phyloP scores from a whole-genome alignment of 169 alveolate genomes.

The Theileria sp. region DNA sequence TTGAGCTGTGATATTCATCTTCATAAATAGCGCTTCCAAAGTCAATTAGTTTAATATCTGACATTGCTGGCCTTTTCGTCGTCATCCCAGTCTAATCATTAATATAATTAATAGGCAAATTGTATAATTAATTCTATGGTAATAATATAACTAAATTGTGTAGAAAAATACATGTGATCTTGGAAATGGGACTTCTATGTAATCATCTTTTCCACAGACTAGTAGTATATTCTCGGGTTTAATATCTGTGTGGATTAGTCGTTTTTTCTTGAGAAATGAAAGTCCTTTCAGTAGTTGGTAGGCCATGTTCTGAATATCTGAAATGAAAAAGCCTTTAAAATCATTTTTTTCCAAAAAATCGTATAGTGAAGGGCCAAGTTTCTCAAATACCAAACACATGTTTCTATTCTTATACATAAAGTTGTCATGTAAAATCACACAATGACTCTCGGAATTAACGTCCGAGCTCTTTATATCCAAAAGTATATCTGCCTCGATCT shows the following conservation, averaged over 20 bases:
- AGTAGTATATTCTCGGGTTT: constrained; percentile 96
- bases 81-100: constrained; percentile 58
- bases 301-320: constrained; percentile 89
- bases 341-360: constrained; percentile 90
- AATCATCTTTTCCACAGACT: constrained; percentile 66
- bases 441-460: constrained; percentile 81
- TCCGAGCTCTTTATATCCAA: constrained; percentile 84
- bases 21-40: constrained; percentile 98
- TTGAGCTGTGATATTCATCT: constrained; percentile 92
- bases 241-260: constrained; percentile 97
- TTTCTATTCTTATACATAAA: constrained; percentile 84
- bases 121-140: background rate
- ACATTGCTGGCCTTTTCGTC: constrained; percentile 79
- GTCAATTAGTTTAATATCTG: constrained; percentile 93
- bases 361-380: constrained; percentile 92
- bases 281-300: constrained; percentile 89
- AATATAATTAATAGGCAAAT: constrained; percentile 1
- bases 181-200: constrained; percentile 70
- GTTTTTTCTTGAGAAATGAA: constrained; percentile 86
- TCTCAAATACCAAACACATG: constrained; percentile 93
- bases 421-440: constrained; percentile 87
- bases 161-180: constrained; percentile 55
- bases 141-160: background rate
- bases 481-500: constrained; percentile 92
- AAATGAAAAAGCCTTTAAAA: constrained; percentile 89